These are phyloP conservation scores for Purshia tridentata DNA, from an alignment of 306 rosid genomes.

Conservation along the genomic window DNA sequence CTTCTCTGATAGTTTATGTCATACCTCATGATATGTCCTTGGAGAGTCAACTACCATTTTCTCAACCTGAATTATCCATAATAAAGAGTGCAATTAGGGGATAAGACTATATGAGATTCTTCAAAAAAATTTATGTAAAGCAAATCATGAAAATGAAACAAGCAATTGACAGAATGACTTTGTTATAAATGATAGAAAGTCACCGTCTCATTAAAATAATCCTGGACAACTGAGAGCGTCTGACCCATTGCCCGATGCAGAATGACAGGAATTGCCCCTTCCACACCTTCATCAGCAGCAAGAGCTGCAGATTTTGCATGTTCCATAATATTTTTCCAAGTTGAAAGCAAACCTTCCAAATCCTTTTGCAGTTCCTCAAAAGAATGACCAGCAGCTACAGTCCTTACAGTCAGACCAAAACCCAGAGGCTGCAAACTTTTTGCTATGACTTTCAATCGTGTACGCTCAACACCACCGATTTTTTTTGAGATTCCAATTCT, in stretches of 20 bases:
- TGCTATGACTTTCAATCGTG: constrained; percentile 84
- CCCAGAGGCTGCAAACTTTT: constrained; percentile 94
- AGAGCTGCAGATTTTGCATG: constrained; percentile 90
- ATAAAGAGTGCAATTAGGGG: constrained; percentile 32
- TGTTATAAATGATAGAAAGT: constrained; percentile 22
- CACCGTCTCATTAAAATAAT: constrained; percentile 84
- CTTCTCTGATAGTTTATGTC: neutral
- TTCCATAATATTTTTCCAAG: constrained; percentile 85
- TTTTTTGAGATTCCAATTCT: constrained; percentile 88
- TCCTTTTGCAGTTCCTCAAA: constrained; percentile 89
- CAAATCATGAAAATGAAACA: neutral
- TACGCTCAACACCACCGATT: constrained; percentile 78
- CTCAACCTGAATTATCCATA: constrained; percentile 57
- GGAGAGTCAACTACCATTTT: constrained; percentile 93
- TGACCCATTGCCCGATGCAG: constrained; percentile 94
- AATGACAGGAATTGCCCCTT: constrained; percentile 89
- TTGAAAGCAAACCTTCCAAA: constrained; percentile 73
- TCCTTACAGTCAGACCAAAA: constrained; percentile 92
- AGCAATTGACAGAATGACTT: neutral
- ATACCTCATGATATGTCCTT: constrained; percentile 94
- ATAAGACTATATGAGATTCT: constrained; percentile 15
- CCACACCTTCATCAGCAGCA: constrained; percentile 98
- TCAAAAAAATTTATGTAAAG: neutral
- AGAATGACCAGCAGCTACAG: constrained; percentile 93
- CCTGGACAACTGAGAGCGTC: constrained; percentile 97